Base-by-base conservation (phyloP, 306 rosid genomes). In the Alnus glutinosa region DNA sequence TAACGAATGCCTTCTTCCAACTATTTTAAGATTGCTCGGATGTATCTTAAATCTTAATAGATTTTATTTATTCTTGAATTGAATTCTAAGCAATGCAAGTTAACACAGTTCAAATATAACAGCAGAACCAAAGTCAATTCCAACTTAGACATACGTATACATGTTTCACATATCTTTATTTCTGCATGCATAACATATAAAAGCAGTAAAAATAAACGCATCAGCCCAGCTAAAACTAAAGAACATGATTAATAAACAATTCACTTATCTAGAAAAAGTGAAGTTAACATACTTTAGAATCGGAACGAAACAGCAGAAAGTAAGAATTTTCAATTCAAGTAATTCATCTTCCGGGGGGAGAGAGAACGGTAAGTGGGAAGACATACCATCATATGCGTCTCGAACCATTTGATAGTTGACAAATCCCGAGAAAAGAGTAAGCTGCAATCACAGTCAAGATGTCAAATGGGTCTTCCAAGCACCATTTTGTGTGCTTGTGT, bases 401-500 rank as follows among this genome's bases (percentile, higher is more conserved):
- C 98, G 94, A 79, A 96, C 99, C 99, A 96, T 96, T 78, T 93
- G 97, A 86, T 96, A 96, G 91, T 98, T 93, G 83, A 96, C 97
- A 89, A 96, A 96, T 79, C 99, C 99, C 15, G 99, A 96, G 89
- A 93, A 96, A 77, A 93, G 97, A 36, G 99, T 91, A 74, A 96
- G 91, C 98, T 93, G 98, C 90, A 89, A 81, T 78, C 63, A 73
- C 69, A 83, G 80, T 88, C 80, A 92, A 88, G 59, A 80, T 76
- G 87, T 61, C 69, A 76, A 79, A 67, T 30, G 52, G 70, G 44
- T 70, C 15, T 69, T 50, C 77, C 37, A 74, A 61, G 70, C 54
- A 80, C 71, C 50, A 39, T 59, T 59, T 54, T 70, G 50, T 36
- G 52, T 2, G 9, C 49, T 9, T 36, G 37, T 28, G 66, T 28